These are phyloP conservation scores for Forsythia viridissima DNA, from an alignment of 257 asterid genomes.

Conservation along the genomic window DNA sequence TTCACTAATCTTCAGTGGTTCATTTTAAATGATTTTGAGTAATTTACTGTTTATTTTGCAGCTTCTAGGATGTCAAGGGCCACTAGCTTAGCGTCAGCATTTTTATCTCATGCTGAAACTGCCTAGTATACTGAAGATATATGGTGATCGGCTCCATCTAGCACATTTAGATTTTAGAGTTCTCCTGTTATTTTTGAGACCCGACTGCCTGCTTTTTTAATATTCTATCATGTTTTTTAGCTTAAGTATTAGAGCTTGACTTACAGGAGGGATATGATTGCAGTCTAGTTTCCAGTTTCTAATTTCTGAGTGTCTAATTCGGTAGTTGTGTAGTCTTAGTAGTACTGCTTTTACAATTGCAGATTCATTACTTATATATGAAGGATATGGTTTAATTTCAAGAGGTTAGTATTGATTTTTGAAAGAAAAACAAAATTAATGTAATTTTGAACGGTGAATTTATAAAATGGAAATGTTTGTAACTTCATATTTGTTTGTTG, in stretches of 20 bases:
- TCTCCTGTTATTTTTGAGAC: not conserved
- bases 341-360: too few species aligned
- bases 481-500: too few species aligned
- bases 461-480: too few species aligned
- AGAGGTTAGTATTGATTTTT: too few species aligned
- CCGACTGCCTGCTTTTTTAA: not conserved
- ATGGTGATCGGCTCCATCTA: not conserved
- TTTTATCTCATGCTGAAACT: constrained; percentile 35
- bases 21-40: too few species aligned
- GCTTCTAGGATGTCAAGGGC: constrained; percentile 62
- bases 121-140: constrained; percentile 13
- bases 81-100: constrained; percentile 50
- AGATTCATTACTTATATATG: too few species aligned
- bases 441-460: too few species aligned
- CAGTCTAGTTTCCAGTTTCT: not conserved
- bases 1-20: constrained; percentile 20
- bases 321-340: too few species aligned
- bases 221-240: not conserved
- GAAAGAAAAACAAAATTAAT: too few species aligned
- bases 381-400: too few species aligned
- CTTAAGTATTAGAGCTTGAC: not conserved
- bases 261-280: not conserved
- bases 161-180: not conserved
- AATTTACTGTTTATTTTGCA: constrained; percentile 26
- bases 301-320: too few species aligned